phyloP scores from a whole-genome alignment of 352 stramenopile genomes.

The Globisporangium okanoganense region DNA sequence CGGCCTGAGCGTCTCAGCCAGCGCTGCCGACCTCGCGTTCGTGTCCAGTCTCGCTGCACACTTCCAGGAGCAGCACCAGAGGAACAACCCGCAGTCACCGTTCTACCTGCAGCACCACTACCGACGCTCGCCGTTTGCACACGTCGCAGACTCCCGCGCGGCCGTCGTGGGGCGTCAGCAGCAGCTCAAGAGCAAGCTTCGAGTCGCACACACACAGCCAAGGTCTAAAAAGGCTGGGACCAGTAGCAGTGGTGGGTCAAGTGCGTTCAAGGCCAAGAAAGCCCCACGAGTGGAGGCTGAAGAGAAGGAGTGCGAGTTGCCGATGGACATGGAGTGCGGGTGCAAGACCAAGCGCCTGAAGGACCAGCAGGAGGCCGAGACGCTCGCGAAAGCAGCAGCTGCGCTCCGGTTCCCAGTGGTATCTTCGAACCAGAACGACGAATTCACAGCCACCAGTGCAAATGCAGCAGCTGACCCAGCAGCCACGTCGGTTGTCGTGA shows the following conservation, averaged over 20 bases:
- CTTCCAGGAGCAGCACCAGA: slow-evolving; percentile 11
- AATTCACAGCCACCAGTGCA: background rate
- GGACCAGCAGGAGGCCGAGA: slow-evolving; percentile 31
- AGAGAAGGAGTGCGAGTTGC: slow-evolving; percentile 29
- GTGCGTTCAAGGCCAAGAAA: background rate
- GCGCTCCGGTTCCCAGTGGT: slow-evolving; percentile 6
- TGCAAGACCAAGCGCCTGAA: slow-evolving; percentile 43
- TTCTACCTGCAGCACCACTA: slow-evolving; percentile 10
- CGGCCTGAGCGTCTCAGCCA: slow-evolving; percentile 7
- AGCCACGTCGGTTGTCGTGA: background rate
- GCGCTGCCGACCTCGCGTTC: slow-evolving; percentile 14
- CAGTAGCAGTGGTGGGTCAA: background rate
- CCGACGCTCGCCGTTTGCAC: slow-evolving; percentile 14
- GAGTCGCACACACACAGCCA: background rate
- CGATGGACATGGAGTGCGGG: slow-evolving; percentile 47
- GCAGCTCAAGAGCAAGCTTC: slow-evolving; percentile 2
- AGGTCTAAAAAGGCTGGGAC: background rate
- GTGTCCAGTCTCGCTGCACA: slow-evolving; percentile 13
- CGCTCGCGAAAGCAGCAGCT: slow-evolving; percentile 19
- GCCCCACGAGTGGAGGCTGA: slow-evolving; percentile 2
- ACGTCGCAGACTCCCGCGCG: slow-evolving; percentile 5
- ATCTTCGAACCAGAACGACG: slow-evolving; percentile 6
- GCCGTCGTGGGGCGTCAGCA: background rate
- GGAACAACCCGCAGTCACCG: background rate
- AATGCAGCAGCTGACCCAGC: background rate